Percentiles rank a stretch among this genome's conserved stretches.
phyloP scores from a whole-genome alignment of 768 basidiomycete species.

The Boletus rubroflammeus region DNA sequence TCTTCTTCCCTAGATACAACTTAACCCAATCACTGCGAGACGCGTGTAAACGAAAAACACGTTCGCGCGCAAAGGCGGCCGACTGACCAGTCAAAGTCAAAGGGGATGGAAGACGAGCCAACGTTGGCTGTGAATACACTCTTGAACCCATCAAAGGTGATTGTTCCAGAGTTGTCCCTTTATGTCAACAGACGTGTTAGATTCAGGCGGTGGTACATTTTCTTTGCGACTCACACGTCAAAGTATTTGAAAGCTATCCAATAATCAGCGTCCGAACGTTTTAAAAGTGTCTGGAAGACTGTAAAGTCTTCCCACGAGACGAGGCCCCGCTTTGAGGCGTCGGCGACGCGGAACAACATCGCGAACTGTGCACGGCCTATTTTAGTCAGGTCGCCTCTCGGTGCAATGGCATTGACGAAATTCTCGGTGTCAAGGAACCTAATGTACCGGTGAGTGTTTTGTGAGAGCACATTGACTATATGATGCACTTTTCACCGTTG shows the following conservation, averaged over 20 bases:
- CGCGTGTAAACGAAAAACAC: constrained; percentile 1
- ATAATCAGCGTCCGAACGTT: constrained; percentile 95
- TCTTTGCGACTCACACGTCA: constrained; percentile 68
- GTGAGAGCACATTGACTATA: constrained; percentile 15
- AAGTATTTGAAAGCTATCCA: constrained; percentile 97
- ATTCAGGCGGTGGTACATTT: neutral
- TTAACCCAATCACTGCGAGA: constrained; percentile 85
- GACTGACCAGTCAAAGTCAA: constrained; percentile 86
- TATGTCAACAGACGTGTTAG: constrained; percentile 7
- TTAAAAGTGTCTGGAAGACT: constrained; percentile 89
- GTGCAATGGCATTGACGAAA: constrained; percentile 95
- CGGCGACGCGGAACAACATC: constrained; percentile 87
- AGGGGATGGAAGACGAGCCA: constrained; percentile 80
- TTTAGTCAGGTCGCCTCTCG: constrained; percentile 76
- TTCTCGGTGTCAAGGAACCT: constrained; percentile 85
- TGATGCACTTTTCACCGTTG: constrained; percentile 77
- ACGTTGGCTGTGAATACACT: constrained; percentile 81
- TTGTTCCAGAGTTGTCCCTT: constrained; percentile 88
- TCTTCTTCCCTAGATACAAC: constrained; percentile 90
- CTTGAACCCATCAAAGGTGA: constrained; percentile 94
- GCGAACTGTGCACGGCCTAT: constrained; percentile 87
- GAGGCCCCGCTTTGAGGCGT: constrained; percentile 67
- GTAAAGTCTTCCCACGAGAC: constrained; percentile 96
- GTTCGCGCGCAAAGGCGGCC: neutral
- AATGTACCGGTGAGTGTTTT: constrained; percentile 9